Evolutionary conservation across 192 early-diverging fungal species (phyloP), one percentile per base, ranked within the genome.

Genomic region (Geranomyces variabilis): DNA sequence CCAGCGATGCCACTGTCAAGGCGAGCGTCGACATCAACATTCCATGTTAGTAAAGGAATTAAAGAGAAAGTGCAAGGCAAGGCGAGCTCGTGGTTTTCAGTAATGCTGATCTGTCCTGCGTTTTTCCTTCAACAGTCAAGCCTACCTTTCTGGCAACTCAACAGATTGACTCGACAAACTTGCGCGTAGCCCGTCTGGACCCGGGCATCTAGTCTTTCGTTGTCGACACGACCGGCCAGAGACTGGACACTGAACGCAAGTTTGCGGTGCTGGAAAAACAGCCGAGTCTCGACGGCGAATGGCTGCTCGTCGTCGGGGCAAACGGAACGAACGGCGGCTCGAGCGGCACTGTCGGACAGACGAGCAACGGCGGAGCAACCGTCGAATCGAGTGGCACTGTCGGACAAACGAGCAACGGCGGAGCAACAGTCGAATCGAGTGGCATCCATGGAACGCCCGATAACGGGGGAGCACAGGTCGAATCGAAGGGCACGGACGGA

Each of bases 1-100:
- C 51, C 51, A 53, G 51, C 51, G 51, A 53, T 26, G 6, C 51
- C 26, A 53, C 51, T n/a, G 51, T n/a, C 51, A 53, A 53, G 26
- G 26, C 51, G 51, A 53, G 51, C 51, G 21, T 53, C 21, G 51
- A 53, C 51, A 26, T 53, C 21, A 53, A 53, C 21, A n/a, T 53
- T 24, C 51, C 51, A n/a, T 53, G 51, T 53, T 24, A 53, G 51
- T 53, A 26, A 41, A 41, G 10, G 5, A 10, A 10, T 41, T 41
- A 7, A 41, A 41, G 10, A 41, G 10, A 41, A 41, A 41, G 10
- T 41, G 36, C 36, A 41, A 41, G 36, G 36, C 36, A 41, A 41
- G 36, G 36, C 5, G 36, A 41, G 36, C 3, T 41, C 36, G 3
- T 41, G 36, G 36, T 3, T 41, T 41, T 41, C 5, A 41, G 36